Base-by-base conservation (phyloP, 805 yeast species). In the Saccharomycopsis oosterbeekiorum region DNA sequence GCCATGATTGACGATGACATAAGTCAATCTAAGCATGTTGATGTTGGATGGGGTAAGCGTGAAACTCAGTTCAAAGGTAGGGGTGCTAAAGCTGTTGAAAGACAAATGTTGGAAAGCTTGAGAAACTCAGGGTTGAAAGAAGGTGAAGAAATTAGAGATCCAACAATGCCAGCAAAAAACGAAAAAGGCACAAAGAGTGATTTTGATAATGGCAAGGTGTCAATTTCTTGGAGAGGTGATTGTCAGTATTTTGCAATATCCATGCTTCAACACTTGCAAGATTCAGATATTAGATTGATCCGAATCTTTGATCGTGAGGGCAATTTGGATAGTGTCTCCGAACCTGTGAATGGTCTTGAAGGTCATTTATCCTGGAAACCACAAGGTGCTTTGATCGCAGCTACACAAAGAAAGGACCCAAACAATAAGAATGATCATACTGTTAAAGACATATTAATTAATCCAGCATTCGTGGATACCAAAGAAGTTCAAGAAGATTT, bases 21-120 rank as follows among this genome's bases (percentile, higher is more conserved):
- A 56, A 71, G 75, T 40, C 74, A 82, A 57, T 85, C 91, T 1
- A 85, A 84, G 66, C 97, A 94, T 70, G 97, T 94, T 42, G 86
- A 93, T 34, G 97, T 94, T 53, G 99, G 99, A 29, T 94, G 99
- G 99, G 99, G 99, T 69, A 88, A 87, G 64, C 85, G 86, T 67
- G 98, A 93, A 71, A 94, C 99, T 0, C 99, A 94, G 74, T 94
- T 94, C 73, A 84, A 87, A 73, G 99, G 99, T 58, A 85, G 82
- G 69, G 99, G 99, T 65, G 94, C 88, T 37, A 86, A 85, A 68
- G 90, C 88, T 8, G 69, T 82, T 63, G 96, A 88, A 73, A 80
- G 93, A 73, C 87, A 70, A 29, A 78, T 80, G 6, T 65, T 77
- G 43, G 77, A 84, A 68, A 70, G 78, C 62, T 69, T 78, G 50